phyloP scores from a whole-genome alignment of 768 basidiomycete species.

The Macrolepiota fuliginosa region DNA sequence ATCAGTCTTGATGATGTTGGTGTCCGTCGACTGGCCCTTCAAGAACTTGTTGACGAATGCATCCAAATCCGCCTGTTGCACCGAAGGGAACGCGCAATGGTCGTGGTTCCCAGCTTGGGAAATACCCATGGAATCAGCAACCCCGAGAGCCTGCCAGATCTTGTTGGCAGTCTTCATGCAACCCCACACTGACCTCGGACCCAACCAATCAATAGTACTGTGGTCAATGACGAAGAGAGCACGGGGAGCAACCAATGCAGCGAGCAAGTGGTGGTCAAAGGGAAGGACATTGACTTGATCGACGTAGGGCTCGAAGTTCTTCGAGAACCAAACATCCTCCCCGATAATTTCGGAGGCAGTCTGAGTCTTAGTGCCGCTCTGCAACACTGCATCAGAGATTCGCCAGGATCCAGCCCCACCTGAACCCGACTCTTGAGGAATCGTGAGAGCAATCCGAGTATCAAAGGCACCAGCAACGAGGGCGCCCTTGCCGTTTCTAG shows the following conservation, averaged over 20 bases:
- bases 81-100: conserved; percentile 54
- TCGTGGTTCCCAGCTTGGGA: conserved; percentile 51
- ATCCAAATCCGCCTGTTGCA: conserved; percentile 40
- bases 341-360: conserved; percentile 55
- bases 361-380: conserved; percentile 42
- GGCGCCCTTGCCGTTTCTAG: conserved; percentile 60
- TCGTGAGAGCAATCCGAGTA: conserved; percentile 53
- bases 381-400: conserved; percentile 46
- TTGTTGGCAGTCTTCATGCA: conserved; percentile 49
- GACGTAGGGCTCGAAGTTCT: conserved; percentile 46
- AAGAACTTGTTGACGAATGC: conserved; percentile 59
- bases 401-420: conserved; percentile 61
- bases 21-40: conserved; percentile 44
- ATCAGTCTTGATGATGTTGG: conserved; percentile 44
- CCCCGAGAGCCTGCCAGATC: conserved; percentile 49
- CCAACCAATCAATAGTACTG: conserved; percentile 53
- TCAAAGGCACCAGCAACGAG: conserved; percentile 59
- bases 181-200: conserved; percentile 47
- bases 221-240: conserved; percentile 53
- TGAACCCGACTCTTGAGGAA: conserved; percentile 62
- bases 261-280: conserved; percentile 57
- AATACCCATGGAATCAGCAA: conserved; percentile 45
- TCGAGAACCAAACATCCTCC: conserved; percentile 64
- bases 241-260: conserved; percentile 54
- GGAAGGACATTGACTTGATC: conserved; percentile 44